These are phyloP conservation scores for Selenicereus undatus DNA, from an alignment of 148 eudicot species.

Conservation along the genomic window DNA sequence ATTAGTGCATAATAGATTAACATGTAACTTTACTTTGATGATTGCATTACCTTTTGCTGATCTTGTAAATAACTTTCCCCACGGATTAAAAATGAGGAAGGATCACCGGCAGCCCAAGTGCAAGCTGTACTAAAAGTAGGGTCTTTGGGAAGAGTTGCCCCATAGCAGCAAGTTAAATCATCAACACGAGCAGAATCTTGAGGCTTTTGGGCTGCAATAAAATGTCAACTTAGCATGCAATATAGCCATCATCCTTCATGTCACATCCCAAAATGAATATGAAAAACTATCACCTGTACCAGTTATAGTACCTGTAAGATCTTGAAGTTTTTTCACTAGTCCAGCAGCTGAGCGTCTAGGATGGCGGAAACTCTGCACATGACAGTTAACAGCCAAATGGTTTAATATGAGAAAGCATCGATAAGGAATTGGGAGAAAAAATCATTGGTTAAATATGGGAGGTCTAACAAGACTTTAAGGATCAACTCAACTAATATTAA, in stretches of 20 bases:
- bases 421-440: neutral
- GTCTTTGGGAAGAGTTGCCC: slow-evolving; percentile 57
- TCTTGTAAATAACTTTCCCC: slow-evolving; percentile 52
- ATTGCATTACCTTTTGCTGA: slow-evolving; percentile 44
- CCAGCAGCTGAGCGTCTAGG: slow-evolving; percentile 45
- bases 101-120: slow-evolving; percentile 61
- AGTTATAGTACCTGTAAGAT: slow-evolving; percentile 40
- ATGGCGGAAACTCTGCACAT: slow-evolving; percentile 40
- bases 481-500: neutral
- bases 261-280: neutral
- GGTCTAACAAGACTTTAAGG: neutral
- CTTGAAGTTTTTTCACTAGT: slow-evolving; percentile 55
- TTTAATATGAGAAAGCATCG: neutral
- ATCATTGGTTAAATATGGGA: neutral
- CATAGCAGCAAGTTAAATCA: slow-evolving; percentile 33
- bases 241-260: neutral
- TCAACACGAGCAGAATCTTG: slow-evolving; percentile 45
- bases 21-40: neutral
- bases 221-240: neutral
- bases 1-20: neutral
- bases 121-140: slow-evolving; percentile 40
- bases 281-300: neutral
- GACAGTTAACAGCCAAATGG: neutral
- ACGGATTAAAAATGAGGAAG: slow-evolving; percentile 57
- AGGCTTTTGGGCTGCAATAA: slow-evolving; percentile 46